Conservation (phyloP, 208 protist species). For the Entamoeba invadens region DNA sequence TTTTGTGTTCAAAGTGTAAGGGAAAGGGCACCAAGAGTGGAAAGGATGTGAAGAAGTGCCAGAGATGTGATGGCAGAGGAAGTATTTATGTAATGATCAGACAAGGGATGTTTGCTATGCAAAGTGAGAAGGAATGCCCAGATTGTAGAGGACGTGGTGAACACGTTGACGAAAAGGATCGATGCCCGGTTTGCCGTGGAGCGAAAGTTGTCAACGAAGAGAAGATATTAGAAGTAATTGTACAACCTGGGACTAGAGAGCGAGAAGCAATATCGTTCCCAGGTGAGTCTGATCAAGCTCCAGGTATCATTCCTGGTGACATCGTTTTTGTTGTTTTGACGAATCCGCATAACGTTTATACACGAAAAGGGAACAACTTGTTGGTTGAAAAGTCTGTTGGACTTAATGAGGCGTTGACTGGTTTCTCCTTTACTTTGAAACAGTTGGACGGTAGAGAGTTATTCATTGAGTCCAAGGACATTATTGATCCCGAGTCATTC, state of each 20-base stretch:
- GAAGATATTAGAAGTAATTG: constrained; percentile 16
- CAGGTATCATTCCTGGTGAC: constrained; percentile 8
- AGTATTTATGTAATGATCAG: background rate
- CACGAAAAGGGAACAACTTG: constrained; percentile 10
- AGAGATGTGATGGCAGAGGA: background rate
- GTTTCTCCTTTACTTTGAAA: background rate
- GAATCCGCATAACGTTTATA: constrained; percentile 1
- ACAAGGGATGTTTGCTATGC: background rate
- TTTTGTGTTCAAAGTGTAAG: background rate
- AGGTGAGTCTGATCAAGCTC: constrained; percentile 4
- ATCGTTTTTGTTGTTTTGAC: constrained; percentile 19
- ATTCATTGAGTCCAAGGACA: background rate
- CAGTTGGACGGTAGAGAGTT: background rate
- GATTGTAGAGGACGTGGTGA: background rate
- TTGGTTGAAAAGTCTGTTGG: background rate
- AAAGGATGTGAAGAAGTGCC: background rate
- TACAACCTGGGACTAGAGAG: constrained; percentile 12
- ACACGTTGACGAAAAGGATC: background rate
- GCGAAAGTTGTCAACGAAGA: background rate
- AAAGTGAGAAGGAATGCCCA: background rate
- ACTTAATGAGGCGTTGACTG: constrained; percentile 9
- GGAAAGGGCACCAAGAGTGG: background rate
- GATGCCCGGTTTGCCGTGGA: background rate
- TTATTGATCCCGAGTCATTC: background rate
- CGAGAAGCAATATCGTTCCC: constrained; percentile 15